Conservation (phyloP, 1,284 basidiomycete genomes). For the Pseudozyma thailandica region DNA sequence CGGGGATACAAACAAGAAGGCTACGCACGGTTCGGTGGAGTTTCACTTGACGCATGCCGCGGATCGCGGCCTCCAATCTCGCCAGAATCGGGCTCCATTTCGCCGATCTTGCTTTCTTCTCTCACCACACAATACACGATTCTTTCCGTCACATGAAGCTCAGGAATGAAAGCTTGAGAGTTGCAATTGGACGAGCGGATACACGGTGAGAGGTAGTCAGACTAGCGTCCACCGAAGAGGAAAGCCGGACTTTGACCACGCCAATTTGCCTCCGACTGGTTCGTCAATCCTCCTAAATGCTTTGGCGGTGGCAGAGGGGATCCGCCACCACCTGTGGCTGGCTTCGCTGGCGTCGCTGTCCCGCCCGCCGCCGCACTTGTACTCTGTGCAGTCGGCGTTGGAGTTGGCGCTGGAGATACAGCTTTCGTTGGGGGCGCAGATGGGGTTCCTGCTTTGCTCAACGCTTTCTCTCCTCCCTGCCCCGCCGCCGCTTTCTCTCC, state of each 20-base stretch:
- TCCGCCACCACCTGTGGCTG: neutral
- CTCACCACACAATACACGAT: neutral
- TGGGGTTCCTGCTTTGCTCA: conserved; percentile 26
- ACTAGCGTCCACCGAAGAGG: conserved; percentile 37
- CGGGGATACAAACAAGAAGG: neutral
- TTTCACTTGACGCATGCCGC: conserved; percentile 1
- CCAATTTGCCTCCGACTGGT: conserved; percentile 34
- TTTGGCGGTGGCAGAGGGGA: conserved; percentile 45
- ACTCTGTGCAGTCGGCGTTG: conserved; percentile 9
- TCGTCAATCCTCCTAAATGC: conserved; percentile 30
- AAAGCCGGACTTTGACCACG: conserved; percentile 44
- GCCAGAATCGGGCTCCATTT: neutral
- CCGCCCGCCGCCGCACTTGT: neutral
- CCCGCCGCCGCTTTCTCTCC: neutral
- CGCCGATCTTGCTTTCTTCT: neutral
- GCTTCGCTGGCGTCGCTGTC: neutral
- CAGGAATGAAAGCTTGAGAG: too few relatives aligned
- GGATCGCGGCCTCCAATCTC: conserved; percentile 1
- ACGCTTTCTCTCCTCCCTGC: conserved; percentile 4
- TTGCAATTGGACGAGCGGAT: too few relatives aligned
- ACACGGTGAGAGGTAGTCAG: too few relatives aligned
- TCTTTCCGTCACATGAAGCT: neutral
- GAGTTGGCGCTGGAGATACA: conserved; percentile 15
- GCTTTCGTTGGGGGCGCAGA: conserved; percentile 10
- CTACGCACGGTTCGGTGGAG: neutral